A percentile compares a stretch with the other conserved stretches of the same genome.
These are phyloP conservation scores for Chaetomium strumarium DNA, from an alignment of 2,329 filamentous ascomycete species.

Conservation along the genomic window DNA sequence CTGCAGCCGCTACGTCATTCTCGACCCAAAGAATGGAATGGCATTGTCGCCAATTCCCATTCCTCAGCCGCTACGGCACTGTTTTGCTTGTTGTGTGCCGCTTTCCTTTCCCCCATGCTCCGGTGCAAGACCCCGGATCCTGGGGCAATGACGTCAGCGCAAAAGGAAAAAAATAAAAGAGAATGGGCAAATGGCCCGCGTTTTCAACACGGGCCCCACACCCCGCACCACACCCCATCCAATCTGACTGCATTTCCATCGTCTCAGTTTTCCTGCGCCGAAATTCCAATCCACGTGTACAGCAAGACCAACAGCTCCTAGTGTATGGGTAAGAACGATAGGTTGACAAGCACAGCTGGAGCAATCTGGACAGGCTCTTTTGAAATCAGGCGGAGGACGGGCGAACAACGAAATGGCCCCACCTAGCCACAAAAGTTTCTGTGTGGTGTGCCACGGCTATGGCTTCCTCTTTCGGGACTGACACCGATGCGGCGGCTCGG, in stretches of 20 bases:
- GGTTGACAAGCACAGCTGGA: too few relatives aligned
- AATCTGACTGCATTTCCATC: too few relatives aligned
- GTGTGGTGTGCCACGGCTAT: neutral
- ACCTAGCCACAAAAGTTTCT: too few relatives aligned
- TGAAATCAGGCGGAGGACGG: neutral
- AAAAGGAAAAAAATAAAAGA: neutral
- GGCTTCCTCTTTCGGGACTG: conserved; percentile 1
- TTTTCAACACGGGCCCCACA: too few relatives aligned
- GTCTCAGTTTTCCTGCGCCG: too few relatives aligned
- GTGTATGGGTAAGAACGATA: too few relatives aligned
- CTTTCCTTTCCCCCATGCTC: too few relatives aligned
- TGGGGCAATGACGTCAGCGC: conserved; percentile 6
- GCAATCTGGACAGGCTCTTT: neutral
- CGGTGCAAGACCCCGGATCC: neutral
- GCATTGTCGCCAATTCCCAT: conserved; percentile 20
- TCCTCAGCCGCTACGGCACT: neutral
- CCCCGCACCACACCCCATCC: neutral
- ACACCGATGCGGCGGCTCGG: conserved; percentile 6
- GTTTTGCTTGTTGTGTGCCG: neutral
- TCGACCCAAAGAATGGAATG: conserved; percentile 9
- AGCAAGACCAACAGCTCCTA: too few relatives aligned
- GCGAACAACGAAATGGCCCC: too few relatives aligned
- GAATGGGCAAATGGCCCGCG: neutral
- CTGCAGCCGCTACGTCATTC: conserved; percentile 19
- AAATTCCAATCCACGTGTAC: too few relatives aligned